These are phyloP conservation scores for Tilletia walkeri DNA, from an alignment of 1,284 basidiomycete species.

Conservation along the genomic window DNA sequence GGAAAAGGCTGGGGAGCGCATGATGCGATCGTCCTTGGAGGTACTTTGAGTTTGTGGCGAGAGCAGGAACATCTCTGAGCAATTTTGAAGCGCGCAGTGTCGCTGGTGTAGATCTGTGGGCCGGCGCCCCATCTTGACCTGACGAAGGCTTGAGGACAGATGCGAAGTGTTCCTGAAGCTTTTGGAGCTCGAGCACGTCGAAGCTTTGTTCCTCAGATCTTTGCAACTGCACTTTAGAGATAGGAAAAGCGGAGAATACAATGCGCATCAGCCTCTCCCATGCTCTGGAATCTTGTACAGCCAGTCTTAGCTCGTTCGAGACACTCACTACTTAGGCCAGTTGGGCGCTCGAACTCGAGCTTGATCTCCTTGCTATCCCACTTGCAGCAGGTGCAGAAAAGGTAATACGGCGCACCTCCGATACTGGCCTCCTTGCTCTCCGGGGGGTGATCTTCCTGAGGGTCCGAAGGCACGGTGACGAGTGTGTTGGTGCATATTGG, in stretches of 20 bases:
- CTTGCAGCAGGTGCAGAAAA: constrained; percentile 85
- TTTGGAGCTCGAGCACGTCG: constrained; percentile 27
- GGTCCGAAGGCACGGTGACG: constrained; percentile 81
- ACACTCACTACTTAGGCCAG: constrained; percentile 67
- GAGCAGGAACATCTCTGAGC: constrained; percentile 37
- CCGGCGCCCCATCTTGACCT: background rate
- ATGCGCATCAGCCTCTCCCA: too few relatives aligned
- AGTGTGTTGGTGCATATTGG: constrained; percentile 86
- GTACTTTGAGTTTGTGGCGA: constrained; percentile 21
- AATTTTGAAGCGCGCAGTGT: constrained; percentile 29
- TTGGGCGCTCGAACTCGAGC: constrained; percentile 92
- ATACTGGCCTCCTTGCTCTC: constrained; percentile 56
- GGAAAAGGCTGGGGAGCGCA: background rate
- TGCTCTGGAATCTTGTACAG: too few relatives aligned
- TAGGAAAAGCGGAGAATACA: background rate
- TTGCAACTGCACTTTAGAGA: constrained; percentile 23
- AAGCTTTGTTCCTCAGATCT: constrained; percentile 31
- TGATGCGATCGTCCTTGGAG: constrained; percentile 3
- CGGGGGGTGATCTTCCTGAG: constrained; percentile 56
- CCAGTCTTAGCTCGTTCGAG: background rate
- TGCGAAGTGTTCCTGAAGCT: constrained; percentile 16
- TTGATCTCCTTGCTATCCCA: constrained; percentile 91
- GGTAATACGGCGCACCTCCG: constrained; percentile 81
- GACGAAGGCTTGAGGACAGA: background rate
- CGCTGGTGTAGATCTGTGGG: background rate